phyloP scores from a whole-genome alignment of 257 asterid species.

The Nicotiana tabacum region DNA sequence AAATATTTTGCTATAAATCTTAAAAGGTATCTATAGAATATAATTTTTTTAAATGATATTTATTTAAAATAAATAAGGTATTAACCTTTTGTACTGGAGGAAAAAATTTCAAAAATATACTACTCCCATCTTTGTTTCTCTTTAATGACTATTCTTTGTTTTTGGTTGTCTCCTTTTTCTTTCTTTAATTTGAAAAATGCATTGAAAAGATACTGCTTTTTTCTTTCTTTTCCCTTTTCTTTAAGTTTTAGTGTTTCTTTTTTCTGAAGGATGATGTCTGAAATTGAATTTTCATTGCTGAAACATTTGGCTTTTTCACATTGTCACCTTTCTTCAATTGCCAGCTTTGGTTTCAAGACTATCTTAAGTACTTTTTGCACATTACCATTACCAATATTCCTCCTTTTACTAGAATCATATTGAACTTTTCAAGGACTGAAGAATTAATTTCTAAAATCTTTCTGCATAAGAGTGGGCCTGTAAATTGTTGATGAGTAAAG shows the following conservation, averaged over 20 bases:
- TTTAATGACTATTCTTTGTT: neutral
- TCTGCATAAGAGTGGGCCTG: neutral
- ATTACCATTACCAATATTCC: neutral
- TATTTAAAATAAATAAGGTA: too few relatives aligned
- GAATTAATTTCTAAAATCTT: neutral
- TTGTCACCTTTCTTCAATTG: neutral
- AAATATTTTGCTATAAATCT: too few relatives aligned
- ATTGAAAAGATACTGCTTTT: neutral
- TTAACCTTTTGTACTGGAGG: too few relatives aligned
- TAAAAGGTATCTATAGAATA: too few relatives aligned
- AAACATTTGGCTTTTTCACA: neutral
- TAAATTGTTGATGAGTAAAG: neutral
- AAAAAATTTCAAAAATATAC: too few relatives aligned
- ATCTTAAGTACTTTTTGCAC: neutral
- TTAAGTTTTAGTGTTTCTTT: neutral
- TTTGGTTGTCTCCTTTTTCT: slow-evolving; percentile 1
- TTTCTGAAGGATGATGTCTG: neutral
- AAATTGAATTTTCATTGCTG: neutral
- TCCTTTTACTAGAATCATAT: neutral
- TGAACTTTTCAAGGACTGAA: neutral
- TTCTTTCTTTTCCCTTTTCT: neutral
- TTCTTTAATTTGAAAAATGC: slow-evolving; percentile 9
- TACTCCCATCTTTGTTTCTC: neutral
- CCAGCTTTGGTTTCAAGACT: neutral
- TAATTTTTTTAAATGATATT: too few relatives aligned